phyloP scores from a whole-genome alignment of 2,329 filamentous ascomycete genomes.

The Pezicula carpinea region DNA sequence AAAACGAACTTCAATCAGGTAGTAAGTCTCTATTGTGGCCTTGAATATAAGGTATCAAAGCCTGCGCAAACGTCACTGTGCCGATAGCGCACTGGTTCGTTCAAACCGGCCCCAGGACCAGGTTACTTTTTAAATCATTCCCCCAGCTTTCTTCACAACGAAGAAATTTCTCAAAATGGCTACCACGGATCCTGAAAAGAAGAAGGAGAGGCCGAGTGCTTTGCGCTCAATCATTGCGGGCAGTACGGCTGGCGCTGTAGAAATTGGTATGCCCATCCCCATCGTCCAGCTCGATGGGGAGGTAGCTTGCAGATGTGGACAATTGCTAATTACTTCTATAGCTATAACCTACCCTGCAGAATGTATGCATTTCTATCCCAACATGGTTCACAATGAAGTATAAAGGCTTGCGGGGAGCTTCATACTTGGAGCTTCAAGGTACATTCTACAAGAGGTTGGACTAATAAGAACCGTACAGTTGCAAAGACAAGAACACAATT shows the following conservation, averaged over 20 bases:
- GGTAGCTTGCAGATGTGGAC: neutral
- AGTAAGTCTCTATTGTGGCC: too few species aligned
- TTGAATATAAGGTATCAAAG: neutral
- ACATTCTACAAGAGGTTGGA: neutral
- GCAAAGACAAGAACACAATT: constrained; percentile 94
- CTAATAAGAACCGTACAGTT: constrained; percentile 35
- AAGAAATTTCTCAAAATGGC: constrained; percentile 8
- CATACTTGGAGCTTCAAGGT: neutral
- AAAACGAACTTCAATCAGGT: too few species aligned
- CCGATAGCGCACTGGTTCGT: neutral
- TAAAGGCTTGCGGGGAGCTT: neutral
- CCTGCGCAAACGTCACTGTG: constrained; percentile 3
- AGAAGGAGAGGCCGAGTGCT: constrained; percentile 60
- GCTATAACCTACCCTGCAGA: constrained; percentile 93
- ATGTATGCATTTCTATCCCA: constrained; percentile 49
- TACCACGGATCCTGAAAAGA: constrained; percentile 26
- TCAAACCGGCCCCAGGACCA: neutral
- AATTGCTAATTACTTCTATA: constrained; percentile 25
- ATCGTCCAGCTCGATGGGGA: too few species aligned
- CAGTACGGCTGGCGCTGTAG: constrained; percentile 87
- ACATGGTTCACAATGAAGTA: neutral
- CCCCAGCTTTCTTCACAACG: neutral
- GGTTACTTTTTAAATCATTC: neutral
- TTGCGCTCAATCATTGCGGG: constrained; percentile 89
- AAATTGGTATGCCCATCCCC: constrained; percentile 63